Evolutionary conservation across 2,329 filamentous ascomycete species (phyloP).

Genomic region (Immersiporthe knoxdaviesiana): DNA sequence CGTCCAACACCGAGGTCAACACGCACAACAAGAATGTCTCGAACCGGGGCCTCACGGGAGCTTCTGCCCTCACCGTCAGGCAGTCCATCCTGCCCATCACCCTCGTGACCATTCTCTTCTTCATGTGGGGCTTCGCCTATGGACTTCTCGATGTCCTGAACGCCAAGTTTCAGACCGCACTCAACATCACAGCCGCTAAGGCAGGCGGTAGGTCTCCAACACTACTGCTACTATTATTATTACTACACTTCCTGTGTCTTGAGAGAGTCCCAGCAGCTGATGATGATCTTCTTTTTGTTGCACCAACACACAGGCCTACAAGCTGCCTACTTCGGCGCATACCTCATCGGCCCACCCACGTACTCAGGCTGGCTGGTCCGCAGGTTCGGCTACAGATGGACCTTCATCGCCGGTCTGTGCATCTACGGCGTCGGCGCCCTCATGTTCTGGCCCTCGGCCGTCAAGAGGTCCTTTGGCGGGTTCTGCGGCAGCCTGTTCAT

Average conservation of each 20-base stretch:
- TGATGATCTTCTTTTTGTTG: background rate
- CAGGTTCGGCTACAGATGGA: constrained; percentile 63
- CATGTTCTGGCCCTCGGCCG: constrained; percentile 57
- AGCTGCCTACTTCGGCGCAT: constrained; percentile 41
- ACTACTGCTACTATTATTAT: too few species aligned
- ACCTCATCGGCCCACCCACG: constrained; percentile 69
- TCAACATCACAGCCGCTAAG: constrained; percentile 32
- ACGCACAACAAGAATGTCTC: constrained; percentile 31
- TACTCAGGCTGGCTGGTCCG: constrained; percentile 66
- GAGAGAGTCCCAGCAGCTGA: background rate
- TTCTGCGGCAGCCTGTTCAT: constrained; percentile 74
- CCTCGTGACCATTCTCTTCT: constrained; percentile 53
- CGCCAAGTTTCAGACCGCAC: constrained; percentile 31
- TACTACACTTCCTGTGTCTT: too few species aligned
- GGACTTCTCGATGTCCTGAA: constrained; percentile 51
- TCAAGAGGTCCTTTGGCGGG: constrained; percentile 68
- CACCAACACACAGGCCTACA: constrained; percentile 28
- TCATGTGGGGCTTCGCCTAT: constrained; percentile 54
- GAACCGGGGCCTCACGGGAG: constrained; percentile 33
- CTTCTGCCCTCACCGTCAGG: constrained; percentile 30
- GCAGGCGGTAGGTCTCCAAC: constrained; percentile 26
- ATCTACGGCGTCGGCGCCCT: constrained; percentile 64
- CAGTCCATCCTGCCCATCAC: constrained; percentile 40
- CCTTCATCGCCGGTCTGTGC: constrained; percentile 66
- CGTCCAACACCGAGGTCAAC: constrained; percentile 31